Percentiles rank a stretch among this genome's conserved stretches.
phyloP scores from a whole-genome alignment of 1,139 yeast species.

The Spathaspora sp. region DNA sequence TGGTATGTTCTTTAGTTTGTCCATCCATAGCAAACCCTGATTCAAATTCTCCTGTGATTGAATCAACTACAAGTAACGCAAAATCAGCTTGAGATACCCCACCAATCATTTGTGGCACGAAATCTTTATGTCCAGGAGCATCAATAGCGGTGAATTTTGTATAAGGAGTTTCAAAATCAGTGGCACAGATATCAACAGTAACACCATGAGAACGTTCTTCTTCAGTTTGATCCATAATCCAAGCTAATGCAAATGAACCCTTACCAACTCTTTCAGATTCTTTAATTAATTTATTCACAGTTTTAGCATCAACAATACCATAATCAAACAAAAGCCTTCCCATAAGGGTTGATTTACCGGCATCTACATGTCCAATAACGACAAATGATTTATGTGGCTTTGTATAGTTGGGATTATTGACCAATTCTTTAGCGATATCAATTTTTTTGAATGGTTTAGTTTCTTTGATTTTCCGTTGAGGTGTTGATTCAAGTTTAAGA shows the following conservation, averaged over 20 bases:
- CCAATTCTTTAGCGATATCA: constrained; percentile 40
- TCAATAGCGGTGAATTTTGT: constrained; percentile 85
- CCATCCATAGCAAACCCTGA: constrained; percentile 86
- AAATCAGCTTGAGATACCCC: constrained; percentile 61
- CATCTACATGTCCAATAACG: constrained; percentile 95
- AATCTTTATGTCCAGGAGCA: constrained; percentile 72
- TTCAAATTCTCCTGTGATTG: constrained; percentile 84
- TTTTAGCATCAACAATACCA: constrained; percentile 76
- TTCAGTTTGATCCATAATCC: constrained; percentile 95
- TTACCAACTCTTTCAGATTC: constrained; percentile 86
- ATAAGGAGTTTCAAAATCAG: constrained; percentile 67
- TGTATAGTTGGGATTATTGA: constrained; percentile 28
- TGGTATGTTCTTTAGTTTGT: constrained; percentile 91
- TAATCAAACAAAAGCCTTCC: constrained; percentile 83
- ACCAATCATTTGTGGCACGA: constrained; percentile 55
- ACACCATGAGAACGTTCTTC: constrained; percentile 93
- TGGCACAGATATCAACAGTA: constrained; percentile 88
- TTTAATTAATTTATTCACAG: constrained; percentile 71
- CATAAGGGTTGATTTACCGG: constrained; percentile 94
- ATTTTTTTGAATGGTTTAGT: constrained; percentile 44
- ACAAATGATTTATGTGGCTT: constrained; percentile 78
- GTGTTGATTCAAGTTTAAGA: constrained; percentile 7
- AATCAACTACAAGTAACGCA: constrained; percentile 74
- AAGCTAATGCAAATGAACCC: constrained; percentile 91
- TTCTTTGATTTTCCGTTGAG: constrained; percentile 15